These are phyloP conservation scores for Podila verticillata DNA, from an alignment of 192 early-diverging fungal genomes.

Conservation along the genomic window DNA sequence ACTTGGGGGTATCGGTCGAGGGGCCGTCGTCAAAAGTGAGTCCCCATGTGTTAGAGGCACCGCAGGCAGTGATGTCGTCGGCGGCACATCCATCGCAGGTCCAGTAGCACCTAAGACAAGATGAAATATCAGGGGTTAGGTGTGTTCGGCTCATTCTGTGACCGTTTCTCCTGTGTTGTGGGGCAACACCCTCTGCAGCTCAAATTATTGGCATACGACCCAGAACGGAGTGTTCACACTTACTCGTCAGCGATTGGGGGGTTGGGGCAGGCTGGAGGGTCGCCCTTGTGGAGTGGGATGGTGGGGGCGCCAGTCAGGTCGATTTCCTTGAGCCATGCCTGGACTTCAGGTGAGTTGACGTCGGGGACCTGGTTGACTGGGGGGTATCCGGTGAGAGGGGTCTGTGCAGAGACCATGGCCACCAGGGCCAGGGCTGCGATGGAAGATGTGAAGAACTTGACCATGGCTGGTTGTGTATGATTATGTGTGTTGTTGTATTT, in stretches of 20 bases:
- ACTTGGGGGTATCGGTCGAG: conserved; percentile 53
- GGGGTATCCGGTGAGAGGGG: conserved; percentile 36
- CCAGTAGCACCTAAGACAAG: conserved; percentile 55
- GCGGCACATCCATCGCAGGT: conserved; percentile 54
- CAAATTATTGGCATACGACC: neutral
- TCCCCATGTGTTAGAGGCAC: conserved; percentile 57
- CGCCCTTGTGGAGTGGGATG: conserved; percentile 22
- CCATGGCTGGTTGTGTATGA: conserved; percentile 5
- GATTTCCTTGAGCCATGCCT: conserved; percentile 56
- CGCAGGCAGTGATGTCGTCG: conserved; percentile 53
- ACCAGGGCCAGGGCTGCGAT: conserved; percentile 17
- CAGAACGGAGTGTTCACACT: too few relatives aligned
- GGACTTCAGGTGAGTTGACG: conserved; percentile 51
- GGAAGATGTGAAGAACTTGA: conserved; percentile 26
- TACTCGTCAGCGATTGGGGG: conserved; percentile 30
- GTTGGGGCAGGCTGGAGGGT: conserved; percentile 36
- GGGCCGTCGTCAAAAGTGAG: conserved; percentile 78
- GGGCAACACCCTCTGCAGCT: conserved; percentile 4
- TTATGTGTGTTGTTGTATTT: neutral
- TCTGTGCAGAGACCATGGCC: conserved; percentile 16
- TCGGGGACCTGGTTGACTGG: conserved; percentile 26
- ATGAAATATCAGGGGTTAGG: neutral
- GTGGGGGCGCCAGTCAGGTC: conserved; percentile 54
- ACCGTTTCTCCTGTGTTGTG: too few relatives aligned
- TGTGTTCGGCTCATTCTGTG: conserved; percentile 29